Base-by-base conservation (phyloP, 768 basidiomycete genomes). In the Trametopsis cervina region DNA sequence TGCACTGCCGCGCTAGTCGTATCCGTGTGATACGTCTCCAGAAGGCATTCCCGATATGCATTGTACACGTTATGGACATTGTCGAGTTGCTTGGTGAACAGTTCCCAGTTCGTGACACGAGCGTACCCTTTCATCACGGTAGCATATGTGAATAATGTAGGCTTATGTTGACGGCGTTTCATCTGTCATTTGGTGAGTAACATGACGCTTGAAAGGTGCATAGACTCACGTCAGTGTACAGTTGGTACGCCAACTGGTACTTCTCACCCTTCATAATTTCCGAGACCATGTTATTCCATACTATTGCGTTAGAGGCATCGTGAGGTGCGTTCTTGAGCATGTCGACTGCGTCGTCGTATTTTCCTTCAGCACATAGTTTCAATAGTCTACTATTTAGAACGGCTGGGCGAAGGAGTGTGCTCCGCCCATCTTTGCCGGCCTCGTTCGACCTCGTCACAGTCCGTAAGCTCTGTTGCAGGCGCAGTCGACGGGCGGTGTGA, bases 271-370 rank as follows among this genome's bases (percentile, higher is more conserved):
- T 73, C 69, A 86, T 67, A 41, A 76, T 75, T 44, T 80, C 73
- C 68, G 75, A 78, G 33, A 92, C 82, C 56, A 91, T 61, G 2
- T 81, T 86, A 54, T 89, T 89, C 89, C 89, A 92, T 5, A 84
- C 80, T 10, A 74, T 70, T 1, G 77, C 69, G 54, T 89, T 90
- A 58, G 87, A 84, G 0, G 87, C 82, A 54, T 83, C 85, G 41
- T 77, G 67, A 20, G 89, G 86, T 17, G 81, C 68, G 33, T 73
- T 78, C 58, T 83, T 77, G n/a, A 92, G 71, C 64, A 80, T 75
- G 21, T 69, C 60, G 3, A 87, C 70, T 0, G 89, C 89, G 2
- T 71, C 73, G 44, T 83, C 78, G 26, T 86, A 36, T 44, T 81
- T 71, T 10, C 75, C 78, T 10, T 66, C 61, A 10, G 74, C 68